Base-by-base conservation (phyloP, 169 alveolate genomes). In the Cryptosporidium sp. region DNA sequence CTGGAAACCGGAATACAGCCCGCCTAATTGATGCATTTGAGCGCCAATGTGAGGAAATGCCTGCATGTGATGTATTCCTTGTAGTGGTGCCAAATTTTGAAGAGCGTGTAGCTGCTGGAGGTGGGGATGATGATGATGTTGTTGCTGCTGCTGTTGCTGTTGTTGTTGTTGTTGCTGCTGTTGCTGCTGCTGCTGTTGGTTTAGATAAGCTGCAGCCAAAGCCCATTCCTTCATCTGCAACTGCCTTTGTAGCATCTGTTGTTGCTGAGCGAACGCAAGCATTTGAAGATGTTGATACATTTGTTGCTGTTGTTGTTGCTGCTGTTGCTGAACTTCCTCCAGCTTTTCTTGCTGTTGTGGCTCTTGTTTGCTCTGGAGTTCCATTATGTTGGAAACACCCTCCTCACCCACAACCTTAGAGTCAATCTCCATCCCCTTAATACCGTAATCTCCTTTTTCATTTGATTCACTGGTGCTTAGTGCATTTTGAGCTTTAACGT, bases 201-300 rank as follows among this genome's bases (percentile, higher is more conserved):
- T 33, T 18, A 61, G 21, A 65, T 62, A 35, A 31, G 74, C 67
- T 14, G 74, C 45, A 45, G 71, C 74, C 55, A 80, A 59, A 3
- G 80, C 74, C 74, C 71, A 61, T 23, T 80, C 87, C 43, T 80
- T 80, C 37, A 80, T 80, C 45, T 80, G 87, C 16, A 58, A 69
- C 70, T 80, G 87, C 26, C 74, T 80, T n/a, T 80, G 87, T 18
- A 80, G 14, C 67, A 62, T 80, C 35, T 80, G 87, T 3, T 65
- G 71, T 5, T 75, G 87, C 50, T 80, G 87, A 29, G 74, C 68
- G 5, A 80, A 5, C 7, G 87, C 71, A 21, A 61, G 70, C n/a
- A 80, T 52, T 33, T 80, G 87, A 31, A 80, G 52, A 9, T 80
- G 87, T 18, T 80, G 73, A 26, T 37, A 52, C 29, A 59, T 26